phyloP scores from a whole-genome alignment of 495 filamentous ascomycete genomes.

The Recurvomyces mirabilis region DNA sequence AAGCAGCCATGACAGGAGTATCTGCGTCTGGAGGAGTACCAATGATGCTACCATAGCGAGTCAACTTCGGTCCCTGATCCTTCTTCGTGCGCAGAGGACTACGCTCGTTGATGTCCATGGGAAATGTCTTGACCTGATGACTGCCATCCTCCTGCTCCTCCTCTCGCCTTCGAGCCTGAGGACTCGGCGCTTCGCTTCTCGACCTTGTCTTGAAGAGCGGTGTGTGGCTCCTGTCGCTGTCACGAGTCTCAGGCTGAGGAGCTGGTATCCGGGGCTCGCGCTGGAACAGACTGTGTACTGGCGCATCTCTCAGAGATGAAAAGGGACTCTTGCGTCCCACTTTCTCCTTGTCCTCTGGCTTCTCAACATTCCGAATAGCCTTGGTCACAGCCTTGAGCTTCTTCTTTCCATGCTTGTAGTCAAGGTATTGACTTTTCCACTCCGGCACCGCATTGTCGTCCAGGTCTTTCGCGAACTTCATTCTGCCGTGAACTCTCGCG shows the following conservation, averaged over 20 bases:
- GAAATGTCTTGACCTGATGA: neutral
- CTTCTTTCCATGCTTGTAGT: slow-evolving; percentile 89
- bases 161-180: neutral
- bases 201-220: neutral
- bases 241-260: slow-evolving; percentile 8
- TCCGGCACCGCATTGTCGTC: slow-evolving; percentile 82
- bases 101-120: slow-evolving; percentile 11
- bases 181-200: neutral
- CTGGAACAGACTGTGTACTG: slow-evolving; percentile 27
- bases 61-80: slow-evolving; percentile 23
- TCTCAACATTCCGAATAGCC: slow-evolving; percentile 41
- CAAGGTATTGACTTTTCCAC: slow-evolving; percentile 83
- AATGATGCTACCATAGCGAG: slow-evolving; percentile 65
- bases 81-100: slow-evolving; percentile 20
- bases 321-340: slow-evolving; percentile 13
- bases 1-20: neutral
- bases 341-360: neutral
- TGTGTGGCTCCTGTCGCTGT: neutral
- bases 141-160: neutral
- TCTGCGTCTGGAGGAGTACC: slow-evolving; percentile 44
- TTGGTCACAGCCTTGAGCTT: slow-evolving; percentile 70
- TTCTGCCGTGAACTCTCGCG: slow-evolving; percentile 19
- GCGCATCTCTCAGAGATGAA: slow-evolving; percentile 30
- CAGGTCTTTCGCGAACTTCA: slow-evolving; percentile 68
- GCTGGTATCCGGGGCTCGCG: slow-evolving; percentile 5